phyloP scores from a whole-genome alignment of 2,329 filamentous ascomycete species.

The Aspergillus sergii region DNA sequence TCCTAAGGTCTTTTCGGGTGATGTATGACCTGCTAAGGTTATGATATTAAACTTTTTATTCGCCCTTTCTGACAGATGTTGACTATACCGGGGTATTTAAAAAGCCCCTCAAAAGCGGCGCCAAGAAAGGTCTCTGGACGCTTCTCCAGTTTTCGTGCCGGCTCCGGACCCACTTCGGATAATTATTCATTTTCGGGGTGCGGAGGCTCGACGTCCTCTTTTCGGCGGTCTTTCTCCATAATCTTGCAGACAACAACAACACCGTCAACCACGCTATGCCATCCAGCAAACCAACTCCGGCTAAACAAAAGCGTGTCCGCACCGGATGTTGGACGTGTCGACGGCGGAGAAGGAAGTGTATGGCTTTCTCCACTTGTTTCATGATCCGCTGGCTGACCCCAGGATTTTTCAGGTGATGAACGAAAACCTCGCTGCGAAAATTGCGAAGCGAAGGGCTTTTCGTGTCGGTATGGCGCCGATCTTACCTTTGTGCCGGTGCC shows the following conservation, averaged over 20 bases:
- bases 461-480: slow-evolving; percentile 27
- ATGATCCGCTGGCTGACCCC: background rate
- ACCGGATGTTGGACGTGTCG: slow-evolving; percentile 30
- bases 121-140: background rate
- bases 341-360: slow-evolving; percentile 30
- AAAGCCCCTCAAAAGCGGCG: too few relatives aligned
- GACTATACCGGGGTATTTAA: too few relatives aligned
- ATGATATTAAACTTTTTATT: too few relatives aligned
- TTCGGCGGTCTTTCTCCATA: background rate
- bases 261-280: background rate
- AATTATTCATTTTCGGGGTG: slow-evolving; percentile 3
- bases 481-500: slow-evolving; percentile 24
- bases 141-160: slow-evolving; percentile 3
- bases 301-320: slow-evolving; percentile 27
- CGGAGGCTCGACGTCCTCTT: slow-evolving; percentile 9
- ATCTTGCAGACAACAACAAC: background rate
- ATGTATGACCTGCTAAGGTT: too few relatives aligned
- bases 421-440: slow-evolving; percentile 29
- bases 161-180: slow-evolving; percentile 1
- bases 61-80: too few relatives aligned
- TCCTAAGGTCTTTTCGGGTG: too few relatives aligned
- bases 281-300: slow-evolving; percentile 22
- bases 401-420: slow-evolving; percentile 23
- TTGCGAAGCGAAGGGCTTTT: slow-evolving; percentile 26
- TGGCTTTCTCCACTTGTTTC: background rate